Evolutionary conservation across 768 basidiomycete species (phyloP).

Genomic region (Phlebiopsis flavidoalba): DNA sequence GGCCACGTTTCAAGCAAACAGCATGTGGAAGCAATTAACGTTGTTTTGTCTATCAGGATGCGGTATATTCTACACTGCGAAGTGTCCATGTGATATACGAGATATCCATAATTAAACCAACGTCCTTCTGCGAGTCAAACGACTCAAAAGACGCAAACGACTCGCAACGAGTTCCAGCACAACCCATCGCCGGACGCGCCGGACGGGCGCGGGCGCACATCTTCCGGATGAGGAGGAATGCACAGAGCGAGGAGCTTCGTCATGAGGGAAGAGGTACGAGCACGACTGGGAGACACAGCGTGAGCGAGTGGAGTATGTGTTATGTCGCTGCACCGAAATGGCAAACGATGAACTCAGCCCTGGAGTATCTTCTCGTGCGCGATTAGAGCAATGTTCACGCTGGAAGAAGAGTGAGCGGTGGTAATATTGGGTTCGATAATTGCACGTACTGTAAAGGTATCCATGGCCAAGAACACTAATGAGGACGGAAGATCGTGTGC

Average conservation of each 20-base stretch:
- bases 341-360: neutral
- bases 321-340: neutral
- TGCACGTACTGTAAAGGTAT: slow-evolving; percentile 1
- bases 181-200: neutral
- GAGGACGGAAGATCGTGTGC: neutral
- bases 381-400: neutral
- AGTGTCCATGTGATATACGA: neutral
- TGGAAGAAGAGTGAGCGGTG: neutral
- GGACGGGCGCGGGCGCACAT: neutral
- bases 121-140: neutral
- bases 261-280: slow-evolving; percentile 8
- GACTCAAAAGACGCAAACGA: neutral
- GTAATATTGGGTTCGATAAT: too few relatives aligned
- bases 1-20: too few relatives aligned
- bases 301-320: neutral
- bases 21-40: neutral
- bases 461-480: slow-evolving; percentile 2
- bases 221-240: neutral
- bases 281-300: slow-evolving; percentile 1
- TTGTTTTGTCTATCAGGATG: neutral
- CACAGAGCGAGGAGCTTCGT: neutral
- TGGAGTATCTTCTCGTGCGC: neutral
- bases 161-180: neutral
- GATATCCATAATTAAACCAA: neutral
- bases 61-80: neutral